Conservation (phyloP, 2,329 filamentous ascomycete species). For the Ophiosphaerella herpotricha region DNA sequence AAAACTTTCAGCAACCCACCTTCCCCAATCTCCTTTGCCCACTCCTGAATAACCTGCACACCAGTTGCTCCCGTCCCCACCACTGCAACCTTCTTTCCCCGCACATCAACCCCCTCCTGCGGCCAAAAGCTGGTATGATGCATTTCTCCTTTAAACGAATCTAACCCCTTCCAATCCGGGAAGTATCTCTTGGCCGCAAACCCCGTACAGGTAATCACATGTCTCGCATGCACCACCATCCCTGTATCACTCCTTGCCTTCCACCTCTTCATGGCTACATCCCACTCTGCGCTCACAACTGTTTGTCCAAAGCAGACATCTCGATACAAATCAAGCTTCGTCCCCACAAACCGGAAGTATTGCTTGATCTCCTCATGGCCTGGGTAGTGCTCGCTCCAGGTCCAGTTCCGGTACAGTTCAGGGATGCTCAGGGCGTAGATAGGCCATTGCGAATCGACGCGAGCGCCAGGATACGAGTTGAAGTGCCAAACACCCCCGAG, state of each 20-base stretch:
- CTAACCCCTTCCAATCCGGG: slow-evolving; percentile 60
- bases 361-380: slow-evolving; percentile 53
- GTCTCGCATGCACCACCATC: slow-evolving; percentile 52
- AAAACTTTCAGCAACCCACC: slow-evolving; percentile 59
- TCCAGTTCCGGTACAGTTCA: slow-evolving; percentile 54
- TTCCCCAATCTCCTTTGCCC: slow-evolving; percentile 53
- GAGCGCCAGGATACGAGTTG: slow-evolving; percentile 39
- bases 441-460: slow-evolving; percentile 49
- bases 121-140: slow-evolving; percentile 65
- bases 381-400: slow-evolving; percentile 57
- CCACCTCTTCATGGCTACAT: slow-evolving; percentile 53
- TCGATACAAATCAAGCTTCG: slow-evolving; percentile 57
- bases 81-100: slow-evolving; percentile 60
- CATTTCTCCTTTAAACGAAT: slow-evolving; percentile 60
- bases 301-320: slow-evolving; percentile 37
- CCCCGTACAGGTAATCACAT: slow-evolving; percentile 56
- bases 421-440: slow-evolving; percentile 49
- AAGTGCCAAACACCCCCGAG: slow-evolving; percentile 44
- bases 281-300: slow-evolving; percentile 50
- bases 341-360: slow-evolving; percentile 63
- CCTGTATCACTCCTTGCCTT: slow-evolving; percentile 53
- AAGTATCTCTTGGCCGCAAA: slow-evolving; percentile 62
- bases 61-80: slow-evolving; percentile 67
- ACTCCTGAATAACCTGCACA: slow-evolving; percentile 64
- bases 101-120: slow-evolving; percentile 56